Evolutionary conservation across 768 basidiomycete species (phyloP), one percentile per base, ranked within the genome.

Genomic region (Kwoniella pini): DNA sequence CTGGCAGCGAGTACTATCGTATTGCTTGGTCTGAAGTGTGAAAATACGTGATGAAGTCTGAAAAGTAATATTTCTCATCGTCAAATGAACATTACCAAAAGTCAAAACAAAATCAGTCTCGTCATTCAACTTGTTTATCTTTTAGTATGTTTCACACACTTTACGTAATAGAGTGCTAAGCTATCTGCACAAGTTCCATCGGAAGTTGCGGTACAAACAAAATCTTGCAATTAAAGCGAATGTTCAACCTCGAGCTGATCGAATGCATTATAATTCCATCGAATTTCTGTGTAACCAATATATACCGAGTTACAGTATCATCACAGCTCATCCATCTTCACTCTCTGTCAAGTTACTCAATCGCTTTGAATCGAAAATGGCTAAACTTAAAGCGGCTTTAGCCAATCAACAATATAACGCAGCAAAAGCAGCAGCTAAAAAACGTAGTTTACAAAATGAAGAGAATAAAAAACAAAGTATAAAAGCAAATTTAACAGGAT

Each of bases 371-470:
- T 9, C 9, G 19, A 42, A 42, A 17, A 57, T 57, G 55, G 55
- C 62, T 26, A 54, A 56, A 27, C 57, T 68, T 12, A 68, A 65
- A 57, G 50, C 49, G 10, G 63, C 63, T 2, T 51, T 68, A 13
- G 53, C 55, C 6, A 24, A 40, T 3, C 67, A 64, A 27, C 67
- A 68, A 33, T 33, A 42, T 40, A 40, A 22, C 7, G 67, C 67
- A 1, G 43, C 53, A 0, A 39, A 51, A 13, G 53, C 57, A 24
- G 63, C 60, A 17, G 54, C 60, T 7, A 65, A 64, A 50, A 64
- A 65, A 36, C 45, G 50, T 10, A 40, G 51, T 28, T 33, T 21
- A 7, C 52, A 53, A 9, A 38, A 36, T 22, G 60, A 57, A 45
- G 54, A 64, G 28, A 48, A 52, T 1, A 68, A 68, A 44, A 50